These are phyloP conservation scores for Termitomyces sp. DNA, from an alignment of 768 basidiomycete genomes.

Conservation along the genomic window DNA sequence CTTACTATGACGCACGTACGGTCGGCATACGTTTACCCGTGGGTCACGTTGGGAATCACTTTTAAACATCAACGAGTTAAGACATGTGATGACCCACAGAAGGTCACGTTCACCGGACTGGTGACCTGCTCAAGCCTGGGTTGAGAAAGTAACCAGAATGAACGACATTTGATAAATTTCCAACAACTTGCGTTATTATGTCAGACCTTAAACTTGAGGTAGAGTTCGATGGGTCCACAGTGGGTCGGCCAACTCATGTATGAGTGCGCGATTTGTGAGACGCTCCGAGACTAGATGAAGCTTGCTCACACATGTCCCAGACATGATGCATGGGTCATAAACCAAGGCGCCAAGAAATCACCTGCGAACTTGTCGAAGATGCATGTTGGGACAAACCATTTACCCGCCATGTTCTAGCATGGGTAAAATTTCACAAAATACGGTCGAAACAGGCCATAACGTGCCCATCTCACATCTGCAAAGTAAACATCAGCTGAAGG, in stretches of 20 bases:
- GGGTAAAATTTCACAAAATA: not conserved
- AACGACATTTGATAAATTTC: not conserved
- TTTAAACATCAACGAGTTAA: not conserved
- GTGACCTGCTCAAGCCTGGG: not conserved
- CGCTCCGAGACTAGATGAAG: not conserved
- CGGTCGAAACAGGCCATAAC: not conserved
- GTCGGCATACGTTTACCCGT: not conserved
- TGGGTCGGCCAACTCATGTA: not conserved
- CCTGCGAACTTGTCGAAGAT: not conserved
- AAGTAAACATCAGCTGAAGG: not conserved
- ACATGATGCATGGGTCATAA: not conserved
- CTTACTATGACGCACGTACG: constrained; percentile 12
- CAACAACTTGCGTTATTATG: not conserved
- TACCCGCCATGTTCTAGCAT: not conserved
- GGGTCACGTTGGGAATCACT: not conserved
- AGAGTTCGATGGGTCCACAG: not conserved
- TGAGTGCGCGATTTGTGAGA: too few relatives aligned
- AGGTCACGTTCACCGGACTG: constrained; percentile 7
- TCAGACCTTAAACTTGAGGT: not conserved
- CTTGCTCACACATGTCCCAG: not conserved
- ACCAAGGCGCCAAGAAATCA: not conserved
- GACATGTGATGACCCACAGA: constrained; percentile 2
- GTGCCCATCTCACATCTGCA: not conserved
- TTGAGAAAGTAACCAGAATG: not conserved
- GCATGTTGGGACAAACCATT: not conserved